These are phyloP conservation scores for Xylaria sp. DNA, from an alignment of 2,329 filamentous ascomycete species.

Conservation along the genomic window DNA sequence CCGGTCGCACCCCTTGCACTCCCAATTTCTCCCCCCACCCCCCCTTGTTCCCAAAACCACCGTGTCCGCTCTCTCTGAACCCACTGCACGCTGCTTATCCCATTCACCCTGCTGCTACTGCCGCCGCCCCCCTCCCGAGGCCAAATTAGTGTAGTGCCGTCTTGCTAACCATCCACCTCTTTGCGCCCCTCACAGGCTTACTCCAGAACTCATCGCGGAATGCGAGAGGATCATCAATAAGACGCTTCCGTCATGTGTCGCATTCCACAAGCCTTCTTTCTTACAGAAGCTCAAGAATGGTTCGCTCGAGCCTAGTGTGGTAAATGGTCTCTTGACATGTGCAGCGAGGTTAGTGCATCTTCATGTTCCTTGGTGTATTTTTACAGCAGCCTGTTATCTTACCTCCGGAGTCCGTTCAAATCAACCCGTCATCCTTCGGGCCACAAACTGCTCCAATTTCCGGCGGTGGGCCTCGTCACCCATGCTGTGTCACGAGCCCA, in stretches of 20 bases:
- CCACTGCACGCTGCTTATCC: background rate
- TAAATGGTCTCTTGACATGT: constrained; percentile 63
- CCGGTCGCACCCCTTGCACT: constrained; percentile 20
- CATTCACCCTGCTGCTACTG: background rate
- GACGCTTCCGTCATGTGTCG: constrained; percentile 65
- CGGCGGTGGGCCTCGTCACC: constrained; percentile 26
- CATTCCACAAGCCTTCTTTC: constrained; percentile 68
- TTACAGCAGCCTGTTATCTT: constrained; percentile 6
- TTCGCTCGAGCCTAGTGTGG: constrained; percentile 60
- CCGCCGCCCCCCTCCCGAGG: background rate
- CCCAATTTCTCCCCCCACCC: constrained; percentile 21
- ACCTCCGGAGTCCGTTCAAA: constrained; percentile 31
- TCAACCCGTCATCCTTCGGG: constrained; percentile 25
- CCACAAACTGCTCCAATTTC: constrained; percentile 26
- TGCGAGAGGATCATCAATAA: constrained; percentile 66
- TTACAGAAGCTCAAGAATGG: constrained; percentile 64
- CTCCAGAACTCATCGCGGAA: constrained; percentile 62
- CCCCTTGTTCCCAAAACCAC: constrained; percentile 11
- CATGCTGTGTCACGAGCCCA: constrained; percentile 26
- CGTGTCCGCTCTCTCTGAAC: background rate
- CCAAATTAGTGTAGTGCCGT: background rate
- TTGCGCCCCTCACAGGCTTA: constrained; percentile 47
- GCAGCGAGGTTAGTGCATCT: constrained; percentile 58
- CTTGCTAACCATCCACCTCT: constrained; percentile 15
- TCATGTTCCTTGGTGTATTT: constrained; percentile 13